Evolutionary conservation across 1,139 yeast genomes (phyloP), one percentile per base, ranked within the genome.

Genomic region (Eremothecium gossypii): DNA sequence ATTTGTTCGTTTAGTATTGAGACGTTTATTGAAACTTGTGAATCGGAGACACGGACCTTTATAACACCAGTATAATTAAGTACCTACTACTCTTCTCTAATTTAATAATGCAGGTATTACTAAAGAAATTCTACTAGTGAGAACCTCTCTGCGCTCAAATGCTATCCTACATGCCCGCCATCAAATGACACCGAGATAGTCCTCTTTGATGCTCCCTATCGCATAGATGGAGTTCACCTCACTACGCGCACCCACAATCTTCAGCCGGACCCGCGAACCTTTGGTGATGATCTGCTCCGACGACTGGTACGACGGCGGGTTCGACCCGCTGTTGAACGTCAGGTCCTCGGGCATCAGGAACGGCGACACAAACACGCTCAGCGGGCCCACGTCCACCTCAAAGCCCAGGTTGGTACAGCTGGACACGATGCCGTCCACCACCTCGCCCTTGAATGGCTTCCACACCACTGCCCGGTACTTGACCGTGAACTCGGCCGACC

Each of bases 391-490:
- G 62, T 91, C 97, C 33, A 96, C 97, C 61, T 91, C 91, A 54
- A 91, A 87, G 10, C 99, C 99, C 82, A 91, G 83, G 60, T 86
- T 86, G 61, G 89, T 86, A 44, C 94, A 96, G 32, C 89, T 84
- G 11, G 95, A 83, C 14, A 91, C 98, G 33, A 89, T 79, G 2
- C 94, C 98, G 64, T 91, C 98, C 28, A 91, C 97, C 5, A 91
- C 98, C 65, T 91, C 98, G 28, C 97, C 97, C 65, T 89, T 91
- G 68, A 91, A 93, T 2, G 99, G 98, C 58, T 93, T 83, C 95
- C 96, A 91, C 29, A 91, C 97, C 47, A 91, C 91, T 0, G 99
- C 99, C 54, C 95, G 73, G 64, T 91, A 91, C 62, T 86, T 85
- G 41, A 93, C 98, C 55, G 86, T 95, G 57, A 93, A 91, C 64